These are phyloP conservation scores for Sphagnum magellanicum DNA, from an alignment of 228 moss, liverwort and hornwort genomes.

Conservation along the genomic window DNA sequence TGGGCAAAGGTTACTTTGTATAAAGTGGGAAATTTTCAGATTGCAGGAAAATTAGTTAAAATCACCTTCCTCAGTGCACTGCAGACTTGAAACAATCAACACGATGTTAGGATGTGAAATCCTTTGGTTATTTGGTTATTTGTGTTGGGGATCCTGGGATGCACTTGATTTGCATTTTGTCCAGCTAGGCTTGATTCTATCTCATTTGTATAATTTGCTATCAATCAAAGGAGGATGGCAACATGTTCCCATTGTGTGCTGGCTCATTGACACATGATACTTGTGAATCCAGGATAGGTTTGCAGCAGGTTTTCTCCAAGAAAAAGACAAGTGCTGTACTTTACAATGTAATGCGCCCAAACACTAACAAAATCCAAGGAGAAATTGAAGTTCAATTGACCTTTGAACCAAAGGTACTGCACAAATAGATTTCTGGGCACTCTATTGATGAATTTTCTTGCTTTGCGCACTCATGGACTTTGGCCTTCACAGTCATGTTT, in stretches of 20 bases:
- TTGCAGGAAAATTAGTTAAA: not conserved
- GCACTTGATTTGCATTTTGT: not conserved
- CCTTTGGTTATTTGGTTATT: not conserved
- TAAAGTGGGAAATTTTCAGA: too few relatives aligned
- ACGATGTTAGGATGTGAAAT: not conserved
- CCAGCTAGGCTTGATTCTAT: not conserved
- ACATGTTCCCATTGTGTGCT: not conserved
- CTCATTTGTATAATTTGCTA: too few relatives aligned
- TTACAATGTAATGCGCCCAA: not conserved
- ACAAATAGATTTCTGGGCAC: too few relatives aligned
- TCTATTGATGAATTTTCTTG: too few relatives aligned
- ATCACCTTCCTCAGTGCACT: not conserved
- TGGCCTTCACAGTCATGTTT: too few relatives aligned
- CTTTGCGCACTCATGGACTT: too few relatives aligned
- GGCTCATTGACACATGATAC: not conserved
- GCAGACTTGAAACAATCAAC: not conserved
- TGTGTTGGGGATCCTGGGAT: not conserved
- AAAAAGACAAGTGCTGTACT: not conserved
- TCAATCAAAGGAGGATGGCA: too few relatives aligned
- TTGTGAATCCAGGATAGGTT: not conserved
- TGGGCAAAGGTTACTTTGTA: too few relatives aligned
- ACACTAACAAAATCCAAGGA: not conserved
- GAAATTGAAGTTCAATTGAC: not conserved
- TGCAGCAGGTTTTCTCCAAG: not conserved
- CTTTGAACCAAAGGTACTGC: too few relatives aligned